phyloP scores from a whole-genome alignment of 2,329 filamentous ascomycete genomes.

The Ceratocystis smalleyi region DNA sequence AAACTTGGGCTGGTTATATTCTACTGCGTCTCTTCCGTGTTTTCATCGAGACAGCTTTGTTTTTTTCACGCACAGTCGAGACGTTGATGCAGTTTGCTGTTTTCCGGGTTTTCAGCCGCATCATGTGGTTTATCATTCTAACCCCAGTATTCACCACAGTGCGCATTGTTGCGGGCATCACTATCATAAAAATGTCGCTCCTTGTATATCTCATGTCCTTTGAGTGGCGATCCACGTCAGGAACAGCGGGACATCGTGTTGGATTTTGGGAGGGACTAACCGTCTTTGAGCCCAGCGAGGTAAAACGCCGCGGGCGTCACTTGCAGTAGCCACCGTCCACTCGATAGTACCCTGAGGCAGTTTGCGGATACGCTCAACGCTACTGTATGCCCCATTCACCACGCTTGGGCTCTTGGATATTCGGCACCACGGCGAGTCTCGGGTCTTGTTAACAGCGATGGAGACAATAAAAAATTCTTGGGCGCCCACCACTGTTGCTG shows the following conservation, averaged over 20 bases:
- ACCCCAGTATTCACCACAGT: background rate
- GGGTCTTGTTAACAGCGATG: conserved; percentile 30
- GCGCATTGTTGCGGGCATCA: conserved; percentile 7
- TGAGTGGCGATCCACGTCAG: conserved; percentile 42
- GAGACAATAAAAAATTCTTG: conserved; percentile 42
- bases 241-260: conserved; percentile 58
- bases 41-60: conserved; percentile 10
- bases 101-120: background rate
- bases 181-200: conserved; percentile 13
- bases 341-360: conserved; percentile 36
- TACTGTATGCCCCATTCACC: conserved; percentile 46
- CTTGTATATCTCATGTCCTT: conserved; percentile 16
- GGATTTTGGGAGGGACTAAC: conserved; percentile 45
- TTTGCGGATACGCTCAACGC: conserved; percentile 45
- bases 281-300: conserved; percentile 51
- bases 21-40: conserved; percentile 7
- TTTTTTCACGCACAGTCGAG: conserved; percentile 8
- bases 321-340: conserved; percentile 67
- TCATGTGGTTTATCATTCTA: background rate
- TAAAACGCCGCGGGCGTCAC: conserved; percentile 51
- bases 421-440: conserved; percentile 42
- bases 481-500: conserved; percentile 22
- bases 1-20: conserved; percentile 15
- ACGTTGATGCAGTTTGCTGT: conserved; percentile 1
- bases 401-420: conserved; percentile 41